Conservation (phyloP, 1,139 yeast genomes). For the Candida sanyaensis region DNA sequence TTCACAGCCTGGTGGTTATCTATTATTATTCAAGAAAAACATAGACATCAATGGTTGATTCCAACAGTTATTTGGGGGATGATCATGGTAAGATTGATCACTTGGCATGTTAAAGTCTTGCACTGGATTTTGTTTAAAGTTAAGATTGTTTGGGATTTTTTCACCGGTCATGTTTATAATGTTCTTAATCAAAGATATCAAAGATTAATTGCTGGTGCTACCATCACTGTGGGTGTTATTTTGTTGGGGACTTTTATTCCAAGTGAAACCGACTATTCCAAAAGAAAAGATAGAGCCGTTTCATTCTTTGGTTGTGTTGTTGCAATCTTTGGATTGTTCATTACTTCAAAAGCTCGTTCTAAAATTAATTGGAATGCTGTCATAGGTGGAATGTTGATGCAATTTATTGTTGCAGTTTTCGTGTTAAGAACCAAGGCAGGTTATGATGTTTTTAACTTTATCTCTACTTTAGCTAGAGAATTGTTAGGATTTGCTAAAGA, state of each 20-base stretch:
- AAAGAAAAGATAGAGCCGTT: slow-evolving; percentile 55
- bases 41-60: slow-evolving; percentile 61
- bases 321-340: slow-evolving; percentile 46
- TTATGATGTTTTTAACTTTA: slow-evolving; percentile 64
- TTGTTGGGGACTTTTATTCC: slow-evolving; percentile 61
- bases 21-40: slow-evolving; percentile 53
- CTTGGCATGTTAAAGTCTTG: slow-evolving; percentile 52
- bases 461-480: slow-evolving; percentile 59
- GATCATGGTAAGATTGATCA: slow-evolving; percentile 55
- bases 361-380: slow-evolving; percentile 63
- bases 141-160: slow-evolving; percentile 43
- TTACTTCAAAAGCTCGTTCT: slow-evolving; percentile 49
- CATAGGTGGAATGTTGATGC: slow-evolving; percentile 63
- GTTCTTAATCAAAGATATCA: slow-evolving; percentile 34
- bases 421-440: slow-evolving; percentile 64
- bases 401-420: slow-evolving; percentile 61
- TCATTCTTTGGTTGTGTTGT: slow-evolving; percentile 61
- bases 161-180: slow-evolving; percentile 41
- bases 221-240: slow-evolving; percentile 48
- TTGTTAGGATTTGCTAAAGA: slow-evolving; percentile 61
- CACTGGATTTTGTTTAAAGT: slow-evolving; percentile 27
- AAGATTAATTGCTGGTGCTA: slow-evolving; percentile 48
- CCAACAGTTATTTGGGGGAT: slow-evolving; percentile 60
- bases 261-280: slow-evolving; percentile 49
- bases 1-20: slow-evolving; percentile 73